Percentiles rank a stretch among this genome's conserved stretches.
phyloP scores from a whole-genome alignment of 2,329 filamentous ascomycete species.

The Emericellopsis cladophorae region DNA sequence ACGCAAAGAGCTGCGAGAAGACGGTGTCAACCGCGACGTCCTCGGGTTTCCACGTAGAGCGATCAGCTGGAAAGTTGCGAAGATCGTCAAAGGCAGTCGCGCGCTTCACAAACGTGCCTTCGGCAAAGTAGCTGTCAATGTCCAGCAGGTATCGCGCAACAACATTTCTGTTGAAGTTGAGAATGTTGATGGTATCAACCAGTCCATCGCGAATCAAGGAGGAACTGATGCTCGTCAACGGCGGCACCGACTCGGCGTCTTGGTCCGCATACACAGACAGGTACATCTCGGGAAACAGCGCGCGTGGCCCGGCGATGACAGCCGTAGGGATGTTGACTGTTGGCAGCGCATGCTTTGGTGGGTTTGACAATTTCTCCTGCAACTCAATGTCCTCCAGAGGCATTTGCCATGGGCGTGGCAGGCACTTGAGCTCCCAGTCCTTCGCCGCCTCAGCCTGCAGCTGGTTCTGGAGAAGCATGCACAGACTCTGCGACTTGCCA shows the following conservation, averaged over 20 bases:
- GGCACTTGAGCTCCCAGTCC: conserved; percentile 61
- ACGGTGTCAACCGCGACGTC: conserved; percentile 96
- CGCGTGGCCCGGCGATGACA: conserved; percentile 59
- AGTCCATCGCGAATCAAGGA: conserved; percentile 77
- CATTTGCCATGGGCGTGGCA: conserved; percentile 57
- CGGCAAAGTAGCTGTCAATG: conserved; percentile 86
- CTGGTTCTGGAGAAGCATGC: conserved; percentile 76
- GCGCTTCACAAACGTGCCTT: conserved; percentile 83
- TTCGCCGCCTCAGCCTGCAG: conserved; percentile 63
- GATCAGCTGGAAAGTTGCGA: conserved; percentile 49
- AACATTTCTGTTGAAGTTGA: conserved; percentile 83
- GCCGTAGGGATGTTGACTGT: conserved; percentile 61
- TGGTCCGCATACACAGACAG: conserved; percentile 85
- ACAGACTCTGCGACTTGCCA: conserved; percentile 53
- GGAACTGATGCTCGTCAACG: conserved; percentile 61
- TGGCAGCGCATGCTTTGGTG: conserved; percentile 68
- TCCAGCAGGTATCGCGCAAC: conserved; percentile 86
- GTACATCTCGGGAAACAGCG: conserved; percentile 85
- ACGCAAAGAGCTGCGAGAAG: conserved; percentile 85
- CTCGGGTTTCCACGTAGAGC: conserved; percentile 89
- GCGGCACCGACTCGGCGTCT: conserved; percentile 79
- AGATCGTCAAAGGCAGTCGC: conserved; percentile 88
- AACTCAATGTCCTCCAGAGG: conserved; percentile 46
- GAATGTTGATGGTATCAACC: conserved; percentile 83
- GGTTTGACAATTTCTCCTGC: conserved; percentile 44